Base-by-base conservation (phyloP, 495 filamentous ascomycete species). In the Podospora anserina region DNA sequence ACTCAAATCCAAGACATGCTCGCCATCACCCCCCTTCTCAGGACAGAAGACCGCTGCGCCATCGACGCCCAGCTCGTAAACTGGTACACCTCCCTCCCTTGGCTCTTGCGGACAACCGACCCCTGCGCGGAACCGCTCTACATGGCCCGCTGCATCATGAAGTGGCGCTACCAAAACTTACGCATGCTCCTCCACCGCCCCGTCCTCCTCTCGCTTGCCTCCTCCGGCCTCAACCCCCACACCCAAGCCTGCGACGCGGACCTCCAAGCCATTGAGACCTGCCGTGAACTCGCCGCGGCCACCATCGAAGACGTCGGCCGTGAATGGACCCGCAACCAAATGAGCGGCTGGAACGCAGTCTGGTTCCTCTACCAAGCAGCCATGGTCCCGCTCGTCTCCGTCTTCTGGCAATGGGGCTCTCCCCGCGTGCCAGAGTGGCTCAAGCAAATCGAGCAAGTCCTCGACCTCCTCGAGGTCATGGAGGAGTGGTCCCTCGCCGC, bases 361-460 rank as follows among this genome's bases (percentile, higher is more conserved):
- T 94, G 91, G 91, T 89, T 92, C 76, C 82, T 91, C 58, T 93
- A 91, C 82, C 91, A 94, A 76, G 89, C 90, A 0, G 85, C 86
- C 58, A 88, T 92, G 86, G 88, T 94, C 23, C 91, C 91, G 0
- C 83, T 94, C 3, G 83, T 94, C 7, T 88, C 83, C 16, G 82
- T 94, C 16, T 89, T 90, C 72, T 88, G 89, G 81, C 86, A 88
- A 71, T 86, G 86, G 75, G 82, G 82, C 63, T 85, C 82, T 54
- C 80, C 79, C 0, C 79, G 83, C 66, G 87, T 84, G 78, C 74
- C 82, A 70, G 75, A 87, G 77, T 79, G 87, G 82, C 77, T 87
- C 76, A 77, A 84, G 81, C 90, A 91, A 77, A 86, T 92, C 56
- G 89, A 92, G 77, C 86, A 81, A 18, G 88, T 90, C 20, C 82